Percentiles rank a stretch among this genome's conserved stretches.
These are phyloP conservation scores for Coemansia sp. DNA, from an alignment of 192 early-diverging fungal genomes.

Conservation along the genomic window DNA sequence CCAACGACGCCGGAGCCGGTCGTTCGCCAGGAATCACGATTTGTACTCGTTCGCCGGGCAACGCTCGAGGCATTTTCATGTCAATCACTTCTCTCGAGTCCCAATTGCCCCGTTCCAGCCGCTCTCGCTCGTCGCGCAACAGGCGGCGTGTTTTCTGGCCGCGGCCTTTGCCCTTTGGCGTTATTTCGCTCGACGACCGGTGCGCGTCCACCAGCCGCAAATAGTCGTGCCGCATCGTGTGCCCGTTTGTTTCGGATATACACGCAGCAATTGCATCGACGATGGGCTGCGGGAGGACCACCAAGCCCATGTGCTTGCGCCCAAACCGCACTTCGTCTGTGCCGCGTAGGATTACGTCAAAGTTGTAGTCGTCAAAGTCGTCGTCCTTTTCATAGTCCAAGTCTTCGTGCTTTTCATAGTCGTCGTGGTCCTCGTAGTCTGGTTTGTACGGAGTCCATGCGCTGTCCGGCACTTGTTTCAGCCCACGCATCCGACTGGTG, in stretches of 20 bases:
- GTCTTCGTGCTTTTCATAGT: background rate
- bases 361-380: background rate
- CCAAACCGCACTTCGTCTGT: conserved; percentile 53
- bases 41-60: conserved; percentile 41
- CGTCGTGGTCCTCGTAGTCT: background rate
- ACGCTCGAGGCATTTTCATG: background rate
- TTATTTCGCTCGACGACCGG: conserved; percentile 38
- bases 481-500: background rate
- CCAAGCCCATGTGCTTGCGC: conserved; percentile 49
- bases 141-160: conserved; percentile 2
- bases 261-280: conserved; percentile 8
- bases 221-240: conserved; percentile 33
- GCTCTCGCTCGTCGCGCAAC: conserved; percentile 16
- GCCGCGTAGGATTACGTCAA: conserved; percentile 25
- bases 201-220: conserved; percentile 42
- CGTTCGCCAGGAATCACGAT: conserved; percentile 25
- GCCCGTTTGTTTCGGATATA: conserved; percentile 10
- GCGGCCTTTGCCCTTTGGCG: conserved; percentile 37
- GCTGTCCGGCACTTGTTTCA: conserved; percentile 4
- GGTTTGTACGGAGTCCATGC: background rate
- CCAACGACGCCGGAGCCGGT: conserved; percentile 32
- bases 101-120: background rate
- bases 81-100: background rate
- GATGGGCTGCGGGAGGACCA: conserved; percentile 22
- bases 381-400: too few relatives aligned